These are phyloP conservation scores for Solanum etuberosum DNA, from an alignment of 257 asterid species.

Conservation along the genomic window DNA sequence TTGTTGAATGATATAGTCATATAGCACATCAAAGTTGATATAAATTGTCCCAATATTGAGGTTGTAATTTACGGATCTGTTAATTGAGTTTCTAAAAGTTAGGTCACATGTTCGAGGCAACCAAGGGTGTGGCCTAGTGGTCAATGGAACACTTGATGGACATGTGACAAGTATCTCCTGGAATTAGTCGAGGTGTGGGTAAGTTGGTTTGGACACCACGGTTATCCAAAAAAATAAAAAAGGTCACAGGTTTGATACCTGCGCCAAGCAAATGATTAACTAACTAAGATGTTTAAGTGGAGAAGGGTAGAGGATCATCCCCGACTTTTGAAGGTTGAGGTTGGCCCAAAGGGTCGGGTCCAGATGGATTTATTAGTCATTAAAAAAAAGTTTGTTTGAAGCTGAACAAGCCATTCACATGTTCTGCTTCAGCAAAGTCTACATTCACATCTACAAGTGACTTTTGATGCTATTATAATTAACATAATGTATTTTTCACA, in stretches of 20 bases:
- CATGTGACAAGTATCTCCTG: not conserved
- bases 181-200: not conserved
- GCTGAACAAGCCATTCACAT: not conserved
- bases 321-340: not conserved
- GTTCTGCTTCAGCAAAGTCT: not conserved
- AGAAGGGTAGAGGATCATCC: not conserved
- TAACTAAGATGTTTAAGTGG: not conserved
- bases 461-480: not conserved
- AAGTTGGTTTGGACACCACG: not conserved
- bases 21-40: not conserved
- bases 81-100: not conserved
- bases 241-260: not conserved
- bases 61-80: not conserved
- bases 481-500: not conserved
- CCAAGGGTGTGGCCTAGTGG: not conserved
- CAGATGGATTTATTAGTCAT: not conserved
- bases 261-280: not conserved
- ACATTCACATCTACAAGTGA: not conserved
- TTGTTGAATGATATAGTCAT: not conserved
- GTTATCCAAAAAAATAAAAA: not conserved
- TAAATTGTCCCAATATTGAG: not conserved
- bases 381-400: not conserved
- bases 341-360: not conserved
- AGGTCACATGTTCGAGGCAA: not conserved
- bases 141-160: not conserved